These are phyloP conservation scores for Bipolaris zeicola DNA, from an alignment of 2,329 filamentous ascomycete genomes.

Conservation along the genomic window DNA sequence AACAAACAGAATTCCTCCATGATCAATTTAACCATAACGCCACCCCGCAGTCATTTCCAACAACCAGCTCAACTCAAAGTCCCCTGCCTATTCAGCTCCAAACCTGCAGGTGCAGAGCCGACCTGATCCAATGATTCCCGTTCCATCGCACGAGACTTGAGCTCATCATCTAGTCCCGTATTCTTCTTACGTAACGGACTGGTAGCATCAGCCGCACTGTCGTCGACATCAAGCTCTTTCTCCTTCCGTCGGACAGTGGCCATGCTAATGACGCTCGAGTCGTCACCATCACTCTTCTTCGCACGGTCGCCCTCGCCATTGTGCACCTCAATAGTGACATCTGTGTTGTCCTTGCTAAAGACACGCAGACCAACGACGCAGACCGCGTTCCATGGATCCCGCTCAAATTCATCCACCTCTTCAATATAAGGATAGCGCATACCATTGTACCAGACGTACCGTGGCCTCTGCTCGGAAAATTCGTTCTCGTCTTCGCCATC, in stretches of 20 bases:
- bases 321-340: slow-evolving; percentile 60
- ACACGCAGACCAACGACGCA: slow-evolving; percentile 65
- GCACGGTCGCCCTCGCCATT: slow-evolving; percentile 40
- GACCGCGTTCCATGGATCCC: slow-evolving; percentile 65
- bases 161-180: slow-evolving; percentile 34
- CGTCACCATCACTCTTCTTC: slow-evolving; percentile 32
- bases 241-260: slow-evolving; percentile 32
- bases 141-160: slow-evolving; percentile 27
- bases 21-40: not conserved
- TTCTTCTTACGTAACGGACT: slow-evolving; percentile 41
- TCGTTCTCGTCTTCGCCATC: slow-evolving; percentile 22
- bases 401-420: slow-evolving; percentile 53
- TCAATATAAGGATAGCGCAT: slow-evolving; percentile 34
- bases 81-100: slow-evolving; percentile 35
- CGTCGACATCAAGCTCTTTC: slow-evolving; percentile 49
- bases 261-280: slow-evolving; percentile 32
- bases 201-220: slow-evolving; percentile 49
- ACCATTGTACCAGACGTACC: slow-evolving; percentile 31
- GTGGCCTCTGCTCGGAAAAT: slow-evolving; percentile 19
- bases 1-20: not conserved
- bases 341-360: slow-evolving; percentile 59
- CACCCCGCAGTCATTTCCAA: not conserved
- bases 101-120: slow-evolving; percentile 38
- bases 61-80: slow-evolving; percentile 20
- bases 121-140: slow-evolving; percentile 26